A percentile compares a stretch with the other conserved stretches of the same genome.
Evolutionary conservation across 768 basidiomycete species (phyloP).

Genomic region (Russula compacta): DNA sequence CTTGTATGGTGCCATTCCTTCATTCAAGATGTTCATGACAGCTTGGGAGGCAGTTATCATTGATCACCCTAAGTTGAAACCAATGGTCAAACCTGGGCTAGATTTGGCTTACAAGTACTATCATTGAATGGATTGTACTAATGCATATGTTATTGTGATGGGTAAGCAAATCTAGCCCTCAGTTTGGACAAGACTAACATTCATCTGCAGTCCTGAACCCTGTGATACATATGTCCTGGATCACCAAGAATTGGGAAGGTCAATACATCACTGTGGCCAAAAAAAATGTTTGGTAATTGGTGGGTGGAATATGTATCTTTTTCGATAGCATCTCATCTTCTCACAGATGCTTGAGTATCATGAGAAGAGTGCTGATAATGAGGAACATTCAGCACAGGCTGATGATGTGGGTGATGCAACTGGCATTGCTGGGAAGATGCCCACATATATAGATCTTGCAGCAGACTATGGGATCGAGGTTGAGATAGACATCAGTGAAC

Average conservation of each 20-base stretch:
- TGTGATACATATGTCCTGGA: background rate
- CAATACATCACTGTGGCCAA: background rate
- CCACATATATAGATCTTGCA: too few species aligned
- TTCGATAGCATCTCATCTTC: background rate
- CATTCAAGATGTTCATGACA: background rate
- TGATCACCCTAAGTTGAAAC: background rate
- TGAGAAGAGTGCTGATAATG: too few species aligned
- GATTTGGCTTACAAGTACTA: background rate
- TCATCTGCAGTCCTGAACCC: background rate
- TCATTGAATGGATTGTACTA: background rate
- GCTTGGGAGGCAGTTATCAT: background rate
- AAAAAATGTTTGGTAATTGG: background rate
- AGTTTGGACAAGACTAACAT: background rate
- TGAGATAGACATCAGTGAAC: background rate
- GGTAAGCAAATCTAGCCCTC: background rate
- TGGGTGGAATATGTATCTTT: background rate
- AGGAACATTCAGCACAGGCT: background rate
- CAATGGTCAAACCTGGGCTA: background rate
- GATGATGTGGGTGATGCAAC: background rate
- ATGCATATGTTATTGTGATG: background rate
- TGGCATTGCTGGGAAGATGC: too few species aligned
- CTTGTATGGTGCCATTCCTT: background rate
- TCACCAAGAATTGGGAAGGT: background rate
- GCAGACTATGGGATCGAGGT: background rate
- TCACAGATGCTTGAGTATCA: background rate